Evolutionary conservation across 345 rosid species (phyloP), one percentile per base, ranked within the genome.

Genomic region (Hibiscus mutabilis): DNA sequence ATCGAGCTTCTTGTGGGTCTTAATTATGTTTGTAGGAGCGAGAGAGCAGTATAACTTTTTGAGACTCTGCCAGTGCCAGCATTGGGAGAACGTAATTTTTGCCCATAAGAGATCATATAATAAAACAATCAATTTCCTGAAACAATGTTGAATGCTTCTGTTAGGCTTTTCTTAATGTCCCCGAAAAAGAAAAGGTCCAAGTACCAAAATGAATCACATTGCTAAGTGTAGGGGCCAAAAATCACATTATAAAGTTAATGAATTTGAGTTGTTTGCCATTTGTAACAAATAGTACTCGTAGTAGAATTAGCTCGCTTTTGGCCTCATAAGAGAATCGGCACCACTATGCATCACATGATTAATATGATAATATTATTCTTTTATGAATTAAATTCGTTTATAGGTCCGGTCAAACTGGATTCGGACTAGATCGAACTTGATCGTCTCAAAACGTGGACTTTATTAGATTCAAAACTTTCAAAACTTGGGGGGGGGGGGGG

Each of bases 1-100:
- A 75, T 56, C 0, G 91, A 89, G 75, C 87, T 87, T 71, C 86
- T 87, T 47, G 79, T 87, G 14, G 88, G 95, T 12, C 84, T 86
- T 60, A 82, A 80, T 78, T 82, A 83, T 69, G 59, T 85, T 51
- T 80, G 76, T 81, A 79, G 82, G 72, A 49, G 71, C 57, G 70
- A 59, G 25, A 69, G 68, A 63, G 81, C 76, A 79, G 33, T 60
- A 72, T 33, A 66, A 46, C 74, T 47, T 37, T 31, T n/a, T 67
- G 73, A 1, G 66, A 72, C 63, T 62, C 62, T n/a, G 5, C 74
- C 18, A 12, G 42, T 1, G 37, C 46, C 56, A 65, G 59, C 68
- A 27, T n/a, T n/a, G n/a, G n/a, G n/a, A n/a, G 29, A 52, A 37
- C 18, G 16, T 29, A 29, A 49, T 31, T 29, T 62, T 18, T 47